Base-by-base conservation (phyloP, 495 filamentous ascomycete species). In the Trichoderma erinaceum region DNA sequence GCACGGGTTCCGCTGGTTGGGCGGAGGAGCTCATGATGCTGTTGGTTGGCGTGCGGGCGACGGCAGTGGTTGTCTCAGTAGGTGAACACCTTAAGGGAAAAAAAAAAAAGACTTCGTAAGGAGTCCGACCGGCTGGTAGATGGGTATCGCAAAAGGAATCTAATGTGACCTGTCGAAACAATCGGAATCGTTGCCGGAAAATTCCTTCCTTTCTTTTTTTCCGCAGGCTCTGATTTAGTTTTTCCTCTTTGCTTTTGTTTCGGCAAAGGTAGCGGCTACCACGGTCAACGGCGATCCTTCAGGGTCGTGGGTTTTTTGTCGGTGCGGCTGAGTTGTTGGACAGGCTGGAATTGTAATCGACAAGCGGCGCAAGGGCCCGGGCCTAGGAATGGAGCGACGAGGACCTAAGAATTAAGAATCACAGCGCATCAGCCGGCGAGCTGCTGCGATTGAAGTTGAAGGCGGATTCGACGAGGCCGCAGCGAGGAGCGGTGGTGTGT, bases 1-100 rank as follows among this genome's bases (percentile, higher is more conserved):
- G 76, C 65, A 70, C 67, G 66, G 77, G 65, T 41, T 73, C 66
- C 58, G 73, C 75, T 65, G 69, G 74, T 69, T 74, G 78, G 23
- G 79, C 70, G 48, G 78, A 73, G 63, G 81, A 80, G 68, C 81
- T 83, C 81, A 83, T 83, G 63, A 56, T 73, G 69, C 41, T 32
- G 56, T 27, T 32, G 56, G 23, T 61, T 29, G 56, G 23, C 15
- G 56, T 58, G 21, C 23, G 4, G 50, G 21, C 25, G 16, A 61
- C 44, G 69, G 52, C 69, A 21, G 61, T n/a, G 61, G 38, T 16
- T 69, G 69, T 43, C 50, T 46, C 50, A 63, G 41, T 25, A 46
- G 13, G 43, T 50, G 23, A 18, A 48, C 48, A 10, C n/a, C 43
- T 21, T 21, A 35, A 25, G 46, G 48, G 27, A 58, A 61, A 29